These are phyloP conservation scores for Populus hybrid DNA, from an alignment of 441 rosid genomes.

Conservation along the genomic window DNA sequence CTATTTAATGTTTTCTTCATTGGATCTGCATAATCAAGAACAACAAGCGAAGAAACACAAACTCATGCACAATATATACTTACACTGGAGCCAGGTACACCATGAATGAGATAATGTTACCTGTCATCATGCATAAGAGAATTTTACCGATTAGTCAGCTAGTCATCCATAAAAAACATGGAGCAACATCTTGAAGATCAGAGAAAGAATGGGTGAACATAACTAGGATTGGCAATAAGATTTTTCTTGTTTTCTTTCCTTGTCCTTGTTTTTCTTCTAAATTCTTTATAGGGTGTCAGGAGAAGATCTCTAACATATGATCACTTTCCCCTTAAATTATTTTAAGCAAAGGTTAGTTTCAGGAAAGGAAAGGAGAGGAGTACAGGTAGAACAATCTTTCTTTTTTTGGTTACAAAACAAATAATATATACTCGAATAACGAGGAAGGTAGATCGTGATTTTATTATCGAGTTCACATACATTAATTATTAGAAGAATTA, in stretches of 20 bases:
- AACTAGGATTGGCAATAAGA: not conserved
- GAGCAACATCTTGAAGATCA: slow-evolving; percentile 8
- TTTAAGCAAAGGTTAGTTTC: not conserved
- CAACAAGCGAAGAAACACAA: not conserved
- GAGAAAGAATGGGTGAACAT: not conserved
- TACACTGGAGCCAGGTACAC: slow-evolving; percentile 86
- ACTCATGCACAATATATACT: slow-evolving; percentile 22
- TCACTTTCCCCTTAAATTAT: not conserved
- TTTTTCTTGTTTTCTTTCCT: not conserved
- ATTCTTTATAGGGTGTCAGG: not conserved
- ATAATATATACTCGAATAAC: not conserved
- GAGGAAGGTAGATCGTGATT: not conserved
- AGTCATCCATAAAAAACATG: slow-evolving; percentile 2
- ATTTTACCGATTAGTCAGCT: slow-evolving; percentile 16
- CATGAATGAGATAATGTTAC: slow-evolving; percentile 65
- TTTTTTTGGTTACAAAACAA: not conserved
- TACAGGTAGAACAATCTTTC: not conserved
- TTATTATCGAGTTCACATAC: not conserved
- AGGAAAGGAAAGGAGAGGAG: not conserved
- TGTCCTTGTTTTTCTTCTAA: not conserved
- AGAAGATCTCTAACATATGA: not conserved
- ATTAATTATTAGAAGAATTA: not conserved
- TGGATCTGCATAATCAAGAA: not conserved
- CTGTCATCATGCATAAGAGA: slow-evolving; percentile 29
- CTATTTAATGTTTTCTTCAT: too few species aligned